Evolutionary conservation across 2,329 filamentous ascomycete genomes (phyloP).

Genomic region (Ambrosiella cleistominuta): DNA sequence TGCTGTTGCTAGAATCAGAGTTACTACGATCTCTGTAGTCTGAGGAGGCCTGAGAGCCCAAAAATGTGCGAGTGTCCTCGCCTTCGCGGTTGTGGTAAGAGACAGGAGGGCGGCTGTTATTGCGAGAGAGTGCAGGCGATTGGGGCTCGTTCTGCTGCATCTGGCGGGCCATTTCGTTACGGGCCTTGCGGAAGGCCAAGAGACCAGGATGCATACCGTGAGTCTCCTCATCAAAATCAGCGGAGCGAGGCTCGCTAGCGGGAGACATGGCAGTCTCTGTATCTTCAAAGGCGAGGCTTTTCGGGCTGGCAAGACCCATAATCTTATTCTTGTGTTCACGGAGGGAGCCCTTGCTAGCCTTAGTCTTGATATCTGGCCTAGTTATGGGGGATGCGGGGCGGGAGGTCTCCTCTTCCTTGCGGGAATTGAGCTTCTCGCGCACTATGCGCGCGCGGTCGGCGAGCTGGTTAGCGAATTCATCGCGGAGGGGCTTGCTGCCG

Average conservation of each 20-base stretch:
- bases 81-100: constrained; percentile 22
- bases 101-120: constrained; percentile 28
- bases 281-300: constrained; percentile 20
- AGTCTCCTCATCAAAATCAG: constrained; percentile 21
- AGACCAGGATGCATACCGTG: constrained; percentile 30
- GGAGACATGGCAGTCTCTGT: constrained; percentile 6
- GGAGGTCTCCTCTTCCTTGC: constrained; percentile 40
- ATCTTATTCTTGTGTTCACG: constrained; percentile 43
- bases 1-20: constrained; percentile 34
- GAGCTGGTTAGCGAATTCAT: constrained; percentile 58
- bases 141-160: constrained; percentile 30
- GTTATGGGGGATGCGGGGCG: constrained; percentile 19
- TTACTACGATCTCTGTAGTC: constrained; percentile 32
- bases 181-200: constrained; percentile 38
- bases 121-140: constrained; percentile 27
- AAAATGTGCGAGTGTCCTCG: constrained; percentile 16
- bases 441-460: constrained; percentile 53
- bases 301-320: constrained; percentile 33
- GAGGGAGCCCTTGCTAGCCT: constrained; percentile 51
- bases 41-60: constrained; percentile 18
- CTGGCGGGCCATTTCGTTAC: constrained; percentile 36
- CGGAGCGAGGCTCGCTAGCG: constrained; percentile 16
- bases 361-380: constrained; percentile 33
- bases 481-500: constrained; percentile 16
- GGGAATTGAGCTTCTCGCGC: constrained; percentile 54